These are phyloP conservation scores for Lipomyces oligophaga DNA, from an alignment of 805 yeast species.

Conservation along the genomic window DNA sequence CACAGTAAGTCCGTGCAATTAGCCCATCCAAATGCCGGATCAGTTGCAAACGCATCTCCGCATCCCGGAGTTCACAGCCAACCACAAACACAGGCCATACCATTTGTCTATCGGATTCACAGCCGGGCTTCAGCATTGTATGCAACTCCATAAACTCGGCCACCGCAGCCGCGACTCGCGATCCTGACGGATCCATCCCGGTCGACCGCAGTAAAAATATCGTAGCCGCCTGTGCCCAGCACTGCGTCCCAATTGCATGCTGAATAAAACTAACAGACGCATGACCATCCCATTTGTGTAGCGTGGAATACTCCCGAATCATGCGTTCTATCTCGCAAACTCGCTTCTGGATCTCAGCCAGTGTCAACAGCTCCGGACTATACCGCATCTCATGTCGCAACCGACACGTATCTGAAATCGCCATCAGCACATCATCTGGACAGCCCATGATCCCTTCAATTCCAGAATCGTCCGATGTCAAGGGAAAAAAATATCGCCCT, in stretches of 20 bases:
- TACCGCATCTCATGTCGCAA: conserved; percentile 19
- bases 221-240: conserved; percentile 28
- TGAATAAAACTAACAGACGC: conserved; percentile 21
- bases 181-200: conserved; percentile 26
- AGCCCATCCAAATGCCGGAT: conserved; percentile 10
- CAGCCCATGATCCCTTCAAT: conserved; percentile 27
- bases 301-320: conserved; percentile 15
- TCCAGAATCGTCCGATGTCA: conserved; percentile 16
- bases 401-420: conserved; percentile 22
- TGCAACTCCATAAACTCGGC: conserved; percentile 19
- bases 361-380: conserved; percentile 14
- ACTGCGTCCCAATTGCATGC: conserved; percentile 22
- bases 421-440: conserved; percentile 25
- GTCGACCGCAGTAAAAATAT: conserved; percentile 23
- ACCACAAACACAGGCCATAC: conserved; percentile 26
- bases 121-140: conserved; percentile 11
- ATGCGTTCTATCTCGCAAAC: conserved; percentile 18
- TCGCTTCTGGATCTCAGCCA: conserved; percentile 21
- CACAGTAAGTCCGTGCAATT: conserved; percentile 9
- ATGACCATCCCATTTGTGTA: conserved; percentile 25
- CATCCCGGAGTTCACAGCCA: conserved; percentile 21
- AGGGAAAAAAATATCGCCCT: conserved; percentile 23
- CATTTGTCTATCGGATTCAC: conserved; percentile 24
- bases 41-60: conserved; percentile 6
- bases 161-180: conserved; percentile 14